These are phyloP conservation scores for Ustilaginoidea virens DNA, from an alignment of 2,329 filamentous ascomycete species.

Conservation along the genomic window DNA sequence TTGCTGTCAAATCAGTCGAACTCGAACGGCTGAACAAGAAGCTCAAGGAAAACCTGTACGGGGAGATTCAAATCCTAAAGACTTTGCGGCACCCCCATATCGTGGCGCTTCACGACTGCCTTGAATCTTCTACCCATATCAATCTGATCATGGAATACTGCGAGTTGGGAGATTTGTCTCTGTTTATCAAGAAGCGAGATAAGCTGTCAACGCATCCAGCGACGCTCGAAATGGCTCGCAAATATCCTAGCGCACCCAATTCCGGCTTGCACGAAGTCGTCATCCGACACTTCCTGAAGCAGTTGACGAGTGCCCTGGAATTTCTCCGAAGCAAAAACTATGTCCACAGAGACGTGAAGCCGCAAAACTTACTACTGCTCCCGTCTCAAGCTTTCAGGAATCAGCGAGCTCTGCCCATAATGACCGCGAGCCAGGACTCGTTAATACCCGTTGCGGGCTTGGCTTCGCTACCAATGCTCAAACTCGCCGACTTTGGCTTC, in stretches of 20 bases:
- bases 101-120: conserved; percentile 86
- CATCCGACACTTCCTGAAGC: conserved; percentile 88
- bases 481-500: conserved; percentile 98
- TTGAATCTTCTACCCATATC: conserved; percentile 75
- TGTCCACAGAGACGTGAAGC: conserved; percentile 94
- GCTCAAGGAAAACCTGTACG: conserved; percentile 87
- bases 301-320: conserved; percentile 79
- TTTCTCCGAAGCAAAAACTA: conserved; percentile 76
- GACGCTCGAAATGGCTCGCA: conserved; percentile 78
- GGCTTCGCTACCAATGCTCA: conserved; percentile 80
- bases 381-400: conserved; percentile 61
- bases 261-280: conserved; percentile 95
- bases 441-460: conserved; percentile 70
- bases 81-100: conserved; percentile 91
- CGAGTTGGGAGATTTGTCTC: conserved; percentile 81
- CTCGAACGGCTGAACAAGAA: conserved; percentile 84
- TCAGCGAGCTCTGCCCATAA: conserved; percentile 40
- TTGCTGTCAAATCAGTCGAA: conserved; percentile 95
- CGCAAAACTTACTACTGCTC: conserved; percentile 84
- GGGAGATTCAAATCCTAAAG: conserved; percentile 91
- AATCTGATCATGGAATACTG: conserved; percentile 99
- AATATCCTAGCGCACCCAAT: conserved; percentile 71
- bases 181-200: conserved; percentile 91
- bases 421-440: conserved; percentile 64
- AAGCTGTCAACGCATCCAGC: conserved; percentile 65